These are phyloP conservation scores for Petunia hybrid DNA, from an alignment of 305 asterid genomes.

Conservation along the genomic window DNA sequence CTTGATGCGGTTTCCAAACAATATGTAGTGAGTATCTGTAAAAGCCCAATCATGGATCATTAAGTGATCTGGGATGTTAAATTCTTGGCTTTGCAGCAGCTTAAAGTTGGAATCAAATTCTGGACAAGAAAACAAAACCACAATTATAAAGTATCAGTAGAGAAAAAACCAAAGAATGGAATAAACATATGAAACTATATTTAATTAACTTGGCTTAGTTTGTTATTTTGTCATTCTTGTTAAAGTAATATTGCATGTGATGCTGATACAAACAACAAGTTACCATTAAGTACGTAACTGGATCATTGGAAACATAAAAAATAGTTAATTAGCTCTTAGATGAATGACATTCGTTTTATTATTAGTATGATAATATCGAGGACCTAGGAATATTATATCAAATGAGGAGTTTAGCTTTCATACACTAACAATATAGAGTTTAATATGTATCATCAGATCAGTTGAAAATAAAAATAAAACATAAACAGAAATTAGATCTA, in stretches of 20 bases:
- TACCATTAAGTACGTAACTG: not conserved
- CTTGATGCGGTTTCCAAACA: slow-evolving; percentile 92
- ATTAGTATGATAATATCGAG: not conserved
- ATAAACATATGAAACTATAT: not conserved
- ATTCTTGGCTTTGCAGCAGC: slow-evolving; percentile 75
- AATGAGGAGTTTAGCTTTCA: not conserved
- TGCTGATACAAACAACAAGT: not conserved
- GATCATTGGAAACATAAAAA: not conserved
- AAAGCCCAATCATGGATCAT: slow-evolving; percentile 99
- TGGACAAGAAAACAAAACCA: slow-evolving; percentile 35
- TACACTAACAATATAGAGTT: not conserved
- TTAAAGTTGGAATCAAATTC: slow-evolving; percentile 79
- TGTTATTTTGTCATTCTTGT: slow-evolving; percentile 13
- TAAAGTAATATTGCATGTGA: slow-evolving; percentile 19
- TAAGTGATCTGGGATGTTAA: slow-evolving; percentile 80
- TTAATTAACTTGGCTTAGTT: not conserved
- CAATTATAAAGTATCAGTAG: not conserved
- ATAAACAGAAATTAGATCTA: too few species aligned
- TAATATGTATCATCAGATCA: too few species aligned
- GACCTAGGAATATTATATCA: not conserved
- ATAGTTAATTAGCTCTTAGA: not conserved
- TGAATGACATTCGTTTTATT: not conserved
- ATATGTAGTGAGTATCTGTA: slow-evolving; percentile 79
- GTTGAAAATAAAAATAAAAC: too few species aligned
- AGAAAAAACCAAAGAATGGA: not conserved